phyloP scores from a whole-genome alignment of 2,329 filamentous ascomycete species.

The Colletotrichum sp. region DNA sequence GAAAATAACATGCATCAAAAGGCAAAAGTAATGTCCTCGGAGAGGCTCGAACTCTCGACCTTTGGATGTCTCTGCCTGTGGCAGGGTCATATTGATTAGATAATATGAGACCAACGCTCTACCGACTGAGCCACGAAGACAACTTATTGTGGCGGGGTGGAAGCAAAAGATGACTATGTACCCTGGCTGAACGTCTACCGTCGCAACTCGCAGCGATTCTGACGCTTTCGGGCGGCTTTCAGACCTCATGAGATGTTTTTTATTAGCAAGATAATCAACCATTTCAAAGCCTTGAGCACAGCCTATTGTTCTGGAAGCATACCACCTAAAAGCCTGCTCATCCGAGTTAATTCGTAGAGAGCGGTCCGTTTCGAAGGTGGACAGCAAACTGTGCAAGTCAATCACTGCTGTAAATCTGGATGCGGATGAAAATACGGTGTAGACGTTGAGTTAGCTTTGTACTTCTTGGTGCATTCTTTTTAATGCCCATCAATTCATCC shows the following conservation, averaged over 20 bases:
- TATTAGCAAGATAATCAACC: no score
- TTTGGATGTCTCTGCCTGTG: constrained; percentile 1
- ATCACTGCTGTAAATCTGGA: no score
- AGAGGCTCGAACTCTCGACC: constrained; percentile 21
- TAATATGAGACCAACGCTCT: constrained; percentile 22
- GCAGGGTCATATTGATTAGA: not conserved
- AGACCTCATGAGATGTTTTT: no score
- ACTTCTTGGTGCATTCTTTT: no score
- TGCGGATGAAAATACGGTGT: not conserved
- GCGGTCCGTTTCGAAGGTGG: not conserved
- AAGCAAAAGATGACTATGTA: not conserved
- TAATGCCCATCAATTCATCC: not conserved
- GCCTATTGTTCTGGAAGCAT: no score
- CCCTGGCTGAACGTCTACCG: no score
- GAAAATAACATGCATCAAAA: no score
- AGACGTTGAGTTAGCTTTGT: not conserved
- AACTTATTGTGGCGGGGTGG: not conserved
- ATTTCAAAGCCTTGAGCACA: no score
- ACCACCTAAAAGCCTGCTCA: not conserved
- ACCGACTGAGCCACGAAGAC: constrained; percentile 20
- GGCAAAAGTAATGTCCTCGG: not conserved
- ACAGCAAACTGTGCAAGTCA: accelerated
- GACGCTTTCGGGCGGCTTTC: no score
- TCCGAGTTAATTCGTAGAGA: not conserved
- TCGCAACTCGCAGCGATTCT: no score